These are phyloP conservation scores for Talaromyces ruber DNA, from an alignment of 495 filamentous ascomycete species.

Conservation along the genomic window DNA sequence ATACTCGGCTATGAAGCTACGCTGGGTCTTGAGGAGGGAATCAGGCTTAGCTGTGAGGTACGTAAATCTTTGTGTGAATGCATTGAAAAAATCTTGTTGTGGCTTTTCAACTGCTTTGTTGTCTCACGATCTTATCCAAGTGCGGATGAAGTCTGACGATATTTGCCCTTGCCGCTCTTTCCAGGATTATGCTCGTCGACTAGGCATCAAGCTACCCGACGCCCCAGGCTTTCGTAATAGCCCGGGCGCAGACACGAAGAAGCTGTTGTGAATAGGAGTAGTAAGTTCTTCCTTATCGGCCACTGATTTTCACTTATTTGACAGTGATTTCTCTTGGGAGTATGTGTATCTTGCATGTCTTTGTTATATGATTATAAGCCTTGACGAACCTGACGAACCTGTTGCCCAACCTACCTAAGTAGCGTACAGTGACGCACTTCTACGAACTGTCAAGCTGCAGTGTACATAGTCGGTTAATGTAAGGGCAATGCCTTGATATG, in stretches of 20 bases:
- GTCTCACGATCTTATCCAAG: neutral
- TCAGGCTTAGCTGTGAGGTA: conserved; percentile 30
- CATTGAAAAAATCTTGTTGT: neutral
- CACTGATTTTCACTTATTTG: neutral
- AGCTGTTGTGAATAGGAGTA: neutral
- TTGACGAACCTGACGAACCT: neutral
- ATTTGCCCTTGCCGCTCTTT: conserved; percentile 4
- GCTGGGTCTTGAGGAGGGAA: conserved; percentile 36
- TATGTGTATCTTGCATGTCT: neutral
- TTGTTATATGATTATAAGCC: neutral
- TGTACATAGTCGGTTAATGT: neutral
- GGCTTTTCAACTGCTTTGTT: neutral
- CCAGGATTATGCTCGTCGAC: conserved; percentile 31
- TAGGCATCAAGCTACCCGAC: conserved; percentile 21
- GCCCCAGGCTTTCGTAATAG: neutral
- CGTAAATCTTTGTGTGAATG: neutral
- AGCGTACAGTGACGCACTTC: neutral
- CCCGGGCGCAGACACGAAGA: neutral
- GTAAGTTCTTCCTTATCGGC: neutral
- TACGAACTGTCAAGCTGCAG: neutral
- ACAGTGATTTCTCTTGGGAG: neutral
- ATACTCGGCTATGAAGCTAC: conserved; percentile 51
- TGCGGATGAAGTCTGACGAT: neutral
- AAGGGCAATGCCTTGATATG: neutral
- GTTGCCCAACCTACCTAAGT: neutral